Conservation (phyloP, 805 yeast genomes). For the Allodekkera sacchari region DNA sequence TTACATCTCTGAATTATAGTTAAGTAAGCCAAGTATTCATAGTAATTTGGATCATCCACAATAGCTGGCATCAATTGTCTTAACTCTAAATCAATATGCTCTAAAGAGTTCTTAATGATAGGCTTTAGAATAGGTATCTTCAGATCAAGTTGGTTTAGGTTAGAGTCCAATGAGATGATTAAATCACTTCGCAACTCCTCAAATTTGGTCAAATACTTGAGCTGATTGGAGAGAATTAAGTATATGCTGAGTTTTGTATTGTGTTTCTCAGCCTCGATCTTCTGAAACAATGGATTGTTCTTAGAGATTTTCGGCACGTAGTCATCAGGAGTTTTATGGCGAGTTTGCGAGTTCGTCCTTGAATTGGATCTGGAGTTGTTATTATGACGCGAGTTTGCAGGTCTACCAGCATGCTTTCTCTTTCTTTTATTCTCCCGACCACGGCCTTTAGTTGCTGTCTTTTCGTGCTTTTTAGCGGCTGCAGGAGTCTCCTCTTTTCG, state of each 20-base stretch:
- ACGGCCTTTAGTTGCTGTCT: neutral
- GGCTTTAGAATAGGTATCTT: conserved; percentile 39
- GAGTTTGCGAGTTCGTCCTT: neutral
- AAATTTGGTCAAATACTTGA: conserved; percentile 26
- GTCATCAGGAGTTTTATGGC: conserved; percentile 17
- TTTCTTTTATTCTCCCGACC: conserved; percentile 1
- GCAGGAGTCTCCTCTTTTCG: neutral
- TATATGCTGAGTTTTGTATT: conserved; percentile 25
- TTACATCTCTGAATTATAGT: conserved; percentile 12
- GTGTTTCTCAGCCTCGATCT: conserved; percentile 11
- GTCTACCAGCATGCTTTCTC: conserved; percentile 5
- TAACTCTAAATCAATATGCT: conserved; percentile 27
- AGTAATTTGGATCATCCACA: conserved; percentile 6
- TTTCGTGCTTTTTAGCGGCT: neutral
- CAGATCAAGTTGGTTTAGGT: conserved; percentile 8
- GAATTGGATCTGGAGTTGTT: neutral
- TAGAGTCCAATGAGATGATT: conserved; percentile 42
- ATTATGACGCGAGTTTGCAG: neutral
- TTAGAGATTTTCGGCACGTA: conserved; percentile 24
- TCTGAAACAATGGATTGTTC: conserved; percentile 18
- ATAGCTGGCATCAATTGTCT: conserved; percentile 6
- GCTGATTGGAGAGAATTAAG: conserved; percentile 38
- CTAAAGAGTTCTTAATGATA: conserved; percentile 35
- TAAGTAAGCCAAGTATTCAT: conserved; percentile 12
- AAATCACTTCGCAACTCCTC: conserved; percentile 31